phyloP scores from a whole-genome alignment of 164 flowering plant genomes.

The Tinospora cordifolia region DNA sequence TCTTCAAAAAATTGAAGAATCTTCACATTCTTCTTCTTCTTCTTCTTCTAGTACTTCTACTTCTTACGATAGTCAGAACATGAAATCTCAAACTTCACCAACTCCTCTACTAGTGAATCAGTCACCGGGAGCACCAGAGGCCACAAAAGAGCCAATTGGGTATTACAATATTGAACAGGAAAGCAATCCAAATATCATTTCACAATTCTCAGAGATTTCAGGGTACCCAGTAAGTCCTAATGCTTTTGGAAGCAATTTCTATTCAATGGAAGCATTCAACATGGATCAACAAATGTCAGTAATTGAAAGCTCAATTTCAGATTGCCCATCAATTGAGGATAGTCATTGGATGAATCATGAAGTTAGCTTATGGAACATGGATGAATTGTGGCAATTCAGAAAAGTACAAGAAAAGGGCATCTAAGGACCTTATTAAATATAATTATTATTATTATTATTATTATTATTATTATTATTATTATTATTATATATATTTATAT shows the following conservation, averaged over 20 bases:
- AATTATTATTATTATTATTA: no score
- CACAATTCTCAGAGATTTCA: constrained; percentile 25
- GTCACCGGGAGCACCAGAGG: constrained; percentile 9
- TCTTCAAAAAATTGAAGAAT: constrained; percentile 44
- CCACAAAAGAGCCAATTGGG: neutral
- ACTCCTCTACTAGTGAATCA: constrained; percentile 14
- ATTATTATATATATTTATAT: neutral
- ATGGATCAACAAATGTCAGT: constrained; percentile 24
- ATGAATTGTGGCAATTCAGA: constrained; percentile 40
- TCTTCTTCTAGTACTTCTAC: constrained; percentile 17
- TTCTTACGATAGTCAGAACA: neutral
- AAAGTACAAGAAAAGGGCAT: constrained; percentile 15
- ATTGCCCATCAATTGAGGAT: constrained; percentile 26
- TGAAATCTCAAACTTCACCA: constrained; percentile 10
- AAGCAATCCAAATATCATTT: constrained; percentile 20
- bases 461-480: no score
- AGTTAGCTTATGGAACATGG: constrained; percentile 41
- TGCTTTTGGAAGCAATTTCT: constrained; percentile 7
- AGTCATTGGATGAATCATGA: constrained; percentile 31
- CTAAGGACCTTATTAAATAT: neutral
- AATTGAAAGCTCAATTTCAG: constrained; percentile 9
- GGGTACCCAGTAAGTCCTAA: constrained; percentile 23
- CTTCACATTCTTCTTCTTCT: constrained; percentile 11
- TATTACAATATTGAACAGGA: constrained; percentile 4
- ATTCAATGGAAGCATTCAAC: constrained; percentile 28